A percentile compares a stretch with the other conserved stretches of the same genome.
Evolutionary conservation across 179 eudicot species (phyloP).

Genomic region (Carnegiea gigantea): DNA sequence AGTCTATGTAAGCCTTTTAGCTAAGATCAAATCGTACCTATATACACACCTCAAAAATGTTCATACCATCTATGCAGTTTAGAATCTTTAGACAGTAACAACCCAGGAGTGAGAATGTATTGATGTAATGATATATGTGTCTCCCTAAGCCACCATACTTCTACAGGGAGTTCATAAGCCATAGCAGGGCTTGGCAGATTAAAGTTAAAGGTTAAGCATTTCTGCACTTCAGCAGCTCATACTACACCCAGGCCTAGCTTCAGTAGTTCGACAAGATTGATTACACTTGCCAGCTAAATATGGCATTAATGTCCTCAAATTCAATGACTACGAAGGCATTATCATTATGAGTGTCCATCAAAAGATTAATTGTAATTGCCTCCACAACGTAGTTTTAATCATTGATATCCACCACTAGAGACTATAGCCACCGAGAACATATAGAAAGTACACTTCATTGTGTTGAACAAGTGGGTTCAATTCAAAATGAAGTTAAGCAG

Average conservation of each 20-base stretch:
- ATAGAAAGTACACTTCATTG: neutral
- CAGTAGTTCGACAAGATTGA: too few relatives aligned
- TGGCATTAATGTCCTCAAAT: neutral
- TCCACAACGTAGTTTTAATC: too few relatives aligned
- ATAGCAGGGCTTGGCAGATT: neutral
- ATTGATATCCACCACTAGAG: neutral
- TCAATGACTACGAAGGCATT: neutral
- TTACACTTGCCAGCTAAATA: neutral
- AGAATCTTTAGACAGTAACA: neutral
- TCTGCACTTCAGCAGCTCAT: neutral
- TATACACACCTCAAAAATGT: too few relatives aligned
- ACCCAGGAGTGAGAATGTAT: neutral
- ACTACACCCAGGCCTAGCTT: too few relatives aligned
- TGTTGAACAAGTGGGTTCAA: neutral
- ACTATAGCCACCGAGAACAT: neutral
- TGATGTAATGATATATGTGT: neutral
- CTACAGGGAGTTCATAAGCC: neutral
- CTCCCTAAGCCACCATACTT: neutral
- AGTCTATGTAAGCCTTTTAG: neutral
- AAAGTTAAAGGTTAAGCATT: neutral
- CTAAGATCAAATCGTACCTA: neutral
- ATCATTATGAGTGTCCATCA: neutral
- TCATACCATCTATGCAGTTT: neutral
- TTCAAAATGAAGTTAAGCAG: neutral
- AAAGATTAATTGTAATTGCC: neutral